Base-by-base conservation (phyloP, 805 yeast genomes). In the Brettanomyces custersianus region DNA sequence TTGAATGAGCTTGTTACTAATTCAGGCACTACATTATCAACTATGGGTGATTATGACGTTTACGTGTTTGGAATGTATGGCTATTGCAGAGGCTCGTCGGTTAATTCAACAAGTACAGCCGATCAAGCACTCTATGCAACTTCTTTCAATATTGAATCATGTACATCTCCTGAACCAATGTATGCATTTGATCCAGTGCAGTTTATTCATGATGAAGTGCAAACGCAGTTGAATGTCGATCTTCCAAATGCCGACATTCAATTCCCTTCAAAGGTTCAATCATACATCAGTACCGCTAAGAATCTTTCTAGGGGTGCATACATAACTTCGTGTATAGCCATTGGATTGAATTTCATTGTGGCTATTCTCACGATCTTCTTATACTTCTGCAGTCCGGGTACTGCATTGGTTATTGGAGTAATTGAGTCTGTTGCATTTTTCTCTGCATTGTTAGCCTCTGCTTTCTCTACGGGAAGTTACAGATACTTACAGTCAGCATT, bases 31-130 rank as follows among this genome's bases (percentile, higher is more conserved):
- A 27, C 42, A 17, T 40, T 45, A 16, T 20, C 47, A n/a, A 48
- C 43, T 4, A 43, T 64, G 3, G 71, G 70, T 2, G 45, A 75
- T 7, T 52, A 70, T 3, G 68, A 66, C 29, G 60, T 69, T 20
- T 72, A 72, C 44, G 64, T 71, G 12, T 59, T 76, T 23, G 82
- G 84, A 25, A 56, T 74, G 45, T 78, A 80, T 72, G 80, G 80
- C 18, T 77, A 74, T 56, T 79, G 87, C 54, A 47, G 61, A 36
- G 80, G 77, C 17, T 32, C 37, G 4, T 27, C 39, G 13, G 38
- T 35, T 27, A n/a, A 46, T 11, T 33, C 40, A 12, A 39, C 51
- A 21, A 39, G 39, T 11, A 13, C 20, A 12, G 23, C 24, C 5
- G 42, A 43, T 17, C 19, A 34, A 8, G 22, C 31, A 4, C 35